Evolutionary conservation across 208 protist genomes (phyloP).

Genomic region (Crithidia mellificae): DNA sequence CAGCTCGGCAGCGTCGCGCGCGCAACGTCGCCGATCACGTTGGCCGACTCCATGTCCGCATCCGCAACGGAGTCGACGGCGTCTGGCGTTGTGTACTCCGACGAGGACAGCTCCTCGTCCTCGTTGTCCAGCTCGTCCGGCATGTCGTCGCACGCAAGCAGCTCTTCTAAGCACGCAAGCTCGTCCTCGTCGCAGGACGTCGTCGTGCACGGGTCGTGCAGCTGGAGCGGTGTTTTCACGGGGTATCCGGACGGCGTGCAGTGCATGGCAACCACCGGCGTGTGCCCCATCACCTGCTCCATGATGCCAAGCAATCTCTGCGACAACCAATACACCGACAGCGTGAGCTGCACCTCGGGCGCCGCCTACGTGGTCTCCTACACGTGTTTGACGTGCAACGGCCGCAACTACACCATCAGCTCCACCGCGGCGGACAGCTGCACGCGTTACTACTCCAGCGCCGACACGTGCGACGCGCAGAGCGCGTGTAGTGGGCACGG

Average conservation of each 20-base stretch:
- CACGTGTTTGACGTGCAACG: constrained; percentile 61
- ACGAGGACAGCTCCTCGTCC: neutral
- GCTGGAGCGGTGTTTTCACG: constrained; percentile 55
- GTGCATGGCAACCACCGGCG: constrained; percentile 53
- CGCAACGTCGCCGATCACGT: neutral
- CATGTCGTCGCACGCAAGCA: neutral
- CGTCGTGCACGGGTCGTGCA: constrained; percentile 31
- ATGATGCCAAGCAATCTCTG: constrained; percentile 39
- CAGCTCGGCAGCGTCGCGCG: neutral
- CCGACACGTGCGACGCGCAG: constrained; percentile 24
- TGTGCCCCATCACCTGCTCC: constrained; percentile 48
- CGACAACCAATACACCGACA: constrained; percentile 16
- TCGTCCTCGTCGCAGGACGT: neutral
- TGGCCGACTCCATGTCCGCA: neutral
- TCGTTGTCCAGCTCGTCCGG: neutral
- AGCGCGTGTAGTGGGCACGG: constrained; percentile 52
- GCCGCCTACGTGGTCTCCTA: constrained; percentile 28
- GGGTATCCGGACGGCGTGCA: constrained; percentile 43
- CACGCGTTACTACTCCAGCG: constrained; percentile 24
- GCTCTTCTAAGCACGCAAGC: neutral
- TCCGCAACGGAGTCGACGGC: neutral
- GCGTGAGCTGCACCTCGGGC: constrained; percentile 16
- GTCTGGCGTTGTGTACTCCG: neutral
- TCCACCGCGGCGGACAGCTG: constrained; percentile 20
- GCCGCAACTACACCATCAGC: constrained; percentile 48